Evolutionary conservation across 2,329 filamentous ascomycete species (phyloP), one percentile per base, ranked within the genome.

Genomic region (Beauveria bassiana): DNA sequence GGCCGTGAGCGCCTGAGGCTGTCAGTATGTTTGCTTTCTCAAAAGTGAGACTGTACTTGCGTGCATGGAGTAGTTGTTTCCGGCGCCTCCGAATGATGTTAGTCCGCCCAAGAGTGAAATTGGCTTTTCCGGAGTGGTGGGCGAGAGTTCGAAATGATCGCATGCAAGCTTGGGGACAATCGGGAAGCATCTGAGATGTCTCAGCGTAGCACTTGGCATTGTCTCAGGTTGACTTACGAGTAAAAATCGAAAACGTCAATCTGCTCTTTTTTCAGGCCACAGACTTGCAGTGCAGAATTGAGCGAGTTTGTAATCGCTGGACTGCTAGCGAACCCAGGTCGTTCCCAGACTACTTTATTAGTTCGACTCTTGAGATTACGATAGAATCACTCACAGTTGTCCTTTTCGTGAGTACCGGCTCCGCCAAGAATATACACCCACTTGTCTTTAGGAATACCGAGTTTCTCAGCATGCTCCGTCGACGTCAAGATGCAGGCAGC

Each of bases 31-130:
- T 7, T 22, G 14, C 45, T 20, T 20, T n/a, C 18, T 26, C 51
- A 14, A 16, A 2, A 0, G n/a, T 1, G 0, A 14, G 75, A 81
- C 75, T 75, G 8, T 3, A 71, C 74, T 68, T 70, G 81, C 85
- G 73, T 89, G 86, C 80, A 88, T 84, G 0, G 84, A 86, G 63
- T 89, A 89, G 60, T 89, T 89, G 64, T 89, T 89, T 0, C 86
- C 86, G 6, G 87, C 86, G 0, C 86, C 87, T 0, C 87, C 86
- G 62, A 89, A 89, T 1, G 81, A 86, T 5, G 86, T 89, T 59
- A 90, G 67, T 0, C 86, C 86, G 0, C 86, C 86, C 0, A 89
- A 75, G 0, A 89, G 70, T 0, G 84, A 87, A 22, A 88, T 77
- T 0, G 82, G 78, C 64, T 83, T 86, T 2, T 71, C 34, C 1